Evolutionary conservation across 2,329 filamentous ascomycete species (phyloP), one percentile per base, ranked within the genome.

Genomic region (Pseudocercospora musae): DNA sequence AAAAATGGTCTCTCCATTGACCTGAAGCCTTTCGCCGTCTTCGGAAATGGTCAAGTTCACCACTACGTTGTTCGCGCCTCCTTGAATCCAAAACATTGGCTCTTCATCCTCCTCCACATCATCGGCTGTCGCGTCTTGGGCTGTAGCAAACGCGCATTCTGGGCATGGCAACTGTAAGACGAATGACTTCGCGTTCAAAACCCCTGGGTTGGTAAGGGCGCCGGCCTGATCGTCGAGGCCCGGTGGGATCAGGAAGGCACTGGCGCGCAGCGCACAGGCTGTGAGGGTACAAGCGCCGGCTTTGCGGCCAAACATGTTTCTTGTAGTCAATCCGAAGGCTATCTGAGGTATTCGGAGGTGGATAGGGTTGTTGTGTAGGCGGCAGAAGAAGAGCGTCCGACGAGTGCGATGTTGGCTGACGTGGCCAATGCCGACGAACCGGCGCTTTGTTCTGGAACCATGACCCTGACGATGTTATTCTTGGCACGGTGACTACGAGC

Each of bases 1-100:
- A 74, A 87, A 89, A 18, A 89, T 77, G 69, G 85, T 82, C 63
- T 83, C 82, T 61, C 82, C 84, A 74, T 89, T 89, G 61, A 89
- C 69, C 40, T 84, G 71, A 25, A 90, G 77, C 53, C 77, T 77
- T 44, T 73, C 66, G 29, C 76, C 75, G 63, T 80, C 76, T 15
- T 84, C 79, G 23, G 72, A 69, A 64, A 89, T 73, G 61, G 73
- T 76, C 69, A 89, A 84, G 68, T 83, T 79, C 42, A 89, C 77
- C 15, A 74, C 10, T 11, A 77, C 60, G 65, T 69, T 69, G 70
- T 76, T 72, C 6, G 71, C 63, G 21, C 72, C 67, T 27, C 74
- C 66, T 44, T 72, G 67, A 29, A 74, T 69, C 59, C 69, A 74
- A 62, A 74, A 72, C 33, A 70, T 64, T 15, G 57, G 59, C 20